A percentile compares a stretch with the other conserved stretches of the same genome.
Conservation (phyloP, 2,329 filamentous ascomycete genomes). For the Alternaria consortialis region DNA sequence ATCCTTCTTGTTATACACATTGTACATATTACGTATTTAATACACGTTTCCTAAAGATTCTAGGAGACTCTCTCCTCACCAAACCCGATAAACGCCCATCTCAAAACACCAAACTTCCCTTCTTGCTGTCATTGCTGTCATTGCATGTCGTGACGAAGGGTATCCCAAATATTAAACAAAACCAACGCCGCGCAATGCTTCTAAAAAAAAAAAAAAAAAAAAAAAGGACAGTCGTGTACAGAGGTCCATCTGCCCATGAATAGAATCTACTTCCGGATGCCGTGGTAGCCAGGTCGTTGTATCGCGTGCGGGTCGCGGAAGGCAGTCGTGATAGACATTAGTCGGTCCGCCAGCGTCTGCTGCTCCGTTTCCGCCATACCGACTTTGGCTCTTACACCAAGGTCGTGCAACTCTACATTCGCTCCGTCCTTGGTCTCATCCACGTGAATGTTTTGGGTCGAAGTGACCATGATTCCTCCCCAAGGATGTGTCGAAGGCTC, state of each 20-base stretch:
- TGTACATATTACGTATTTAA: background rate
- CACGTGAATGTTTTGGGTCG: conserved; percentile 47
- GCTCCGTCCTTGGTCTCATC: conserved; percentile 33
- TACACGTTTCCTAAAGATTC: background rate
- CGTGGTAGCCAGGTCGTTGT: conserved; percentile 18
- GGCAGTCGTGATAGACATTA: conserved; percentile 44
- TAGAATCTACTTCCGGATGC: conserved; percentile 15
- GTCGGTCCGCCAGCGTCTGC: conserved; percentile 52
- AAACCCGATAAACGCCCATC: background rate
- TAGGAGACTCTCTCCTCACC: background rate
- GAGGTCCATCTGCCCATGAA: background rate
- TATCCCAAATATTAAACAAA: background rate
- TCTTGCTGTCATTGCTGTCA: background rate
- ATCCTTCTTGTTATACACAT: background rate
- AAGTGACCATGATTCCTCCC: conserved; percentile 52
- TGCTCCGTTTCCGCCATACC: conserved; percentile 51
- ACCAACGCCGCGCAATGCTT: conserved; percentile 1
- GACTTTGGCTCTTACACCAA: conserved; percentile 46
- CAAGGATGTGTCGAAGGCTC: conserved; percentile 34
- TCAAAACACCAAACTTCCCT: background rate
- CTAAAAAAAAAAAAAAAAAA: background rate
- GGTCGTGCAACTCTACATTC: conserved; percentile 41
- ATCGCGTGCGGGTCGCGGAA: conserved; percentile 38
- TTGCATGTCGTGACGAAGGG: background rate
- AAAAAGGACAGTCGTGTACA: background rate